Percentiles rank a stretch among this genome's conserved stretches.
phyloP scores from a whole-genome alignment of 1,284 basidiomycete species.

The Mycosarcoma mackinlayi region DNA sequence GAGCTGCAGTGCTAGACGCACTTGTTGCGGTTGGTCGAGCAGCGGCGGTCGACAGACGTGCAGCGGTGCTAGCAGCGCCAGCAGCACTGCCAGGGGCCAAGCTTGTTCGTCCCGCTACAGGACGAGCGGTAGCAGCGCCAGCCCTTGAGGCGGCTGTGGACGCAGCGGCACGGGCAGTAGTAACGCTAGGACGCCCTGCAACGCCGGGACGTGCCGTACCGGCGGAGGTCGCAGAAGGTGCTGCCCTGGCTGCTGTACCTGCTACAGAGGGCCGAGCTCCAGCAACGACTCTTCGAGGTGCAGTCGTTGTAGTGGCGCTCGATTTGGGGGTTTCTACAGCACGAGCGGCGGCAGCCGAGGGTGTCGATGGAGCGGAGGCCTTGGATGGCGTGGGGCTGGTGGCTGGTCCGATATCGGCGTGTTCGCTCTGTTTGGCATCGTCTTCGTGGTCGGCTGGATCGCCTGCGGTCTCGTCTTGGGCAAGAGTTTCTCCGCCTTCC shows the following conservation, averaged over 20 bases:
- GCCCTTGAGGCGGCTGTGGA: constrained; percentile 10
- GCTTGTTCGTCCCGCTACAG: constrained; percentile 34
- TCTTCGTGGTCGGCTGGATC: constrained; percentile 4
- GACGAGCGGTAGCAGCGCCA: constrained; percentile 8
- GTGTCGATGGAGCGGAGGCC: constrained; percentile 16
- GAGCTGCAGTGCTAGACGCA: constrained; percentile 14
- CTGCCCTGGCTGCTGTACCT: constrained; percentile 17
- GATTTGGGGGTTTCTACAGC: constrained; percentile 9
- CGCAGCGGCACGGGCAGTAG: constrained; percentile 9
- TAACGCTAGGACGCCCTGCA: constrained; percentile 22
- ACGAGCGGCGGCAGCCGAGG: constrained; percentile 9
- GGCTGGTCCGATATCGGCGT: constrained; percentile 1
- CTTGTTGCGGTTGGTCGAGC: constrained; percentile 19
- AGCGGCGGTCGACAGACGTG: constrained; percentile 14
- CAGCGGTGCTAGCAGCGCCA: constrained; percentile 2
- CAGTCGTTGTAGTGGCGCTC: constrained; percentile 17
- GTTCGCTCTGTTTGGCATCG: constrained; percentile 12
- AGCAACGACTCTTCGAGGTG: constrained; percentile 21
- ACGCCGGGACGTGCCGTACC: constrained; percentile 17
- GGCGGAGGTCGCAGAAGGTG: constrained; percentile 7
- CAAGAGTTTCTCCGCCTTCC: constrained; percentile 31
- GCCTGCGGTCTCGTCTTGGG: constrained; percentile 6
- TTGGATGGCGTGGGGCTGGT: constrained; percentile 8
- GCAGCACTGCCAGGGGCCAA: constrained; percentile 19
- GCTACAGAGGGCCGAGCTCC: constrained; percentile 30